These are phyloP conservation scores for Staphylotrichum tortipilum DNA, from an alignment of 495 filamentous ascomycete species.

Conservation along the genomic window DNA sequence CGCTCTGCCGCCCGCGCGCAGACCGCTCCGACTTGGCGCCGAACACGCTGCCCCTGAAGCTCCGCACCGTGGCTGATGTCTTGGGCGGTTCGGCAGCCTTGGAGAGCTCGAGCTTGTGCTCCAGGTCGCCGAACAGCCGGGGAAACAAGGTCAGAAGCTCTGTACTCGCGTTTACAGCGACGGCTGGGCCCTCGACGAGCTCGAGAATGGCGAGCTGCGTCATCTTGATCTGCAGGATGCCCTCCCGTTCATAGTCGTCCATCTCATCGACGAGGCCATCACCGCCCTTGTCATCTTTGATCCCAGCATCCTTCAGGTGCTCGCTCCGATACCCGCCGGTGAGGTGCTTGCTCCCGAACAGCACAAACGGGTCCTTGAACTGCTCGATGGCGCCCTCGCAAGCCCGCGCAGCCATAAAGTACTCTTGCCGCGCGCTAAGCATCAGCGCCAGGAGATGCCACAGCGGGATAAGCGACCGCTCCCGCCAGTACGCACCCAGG, in stretches of 20 bases:
- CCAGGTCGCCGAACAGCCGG: constrained; percentile 58
- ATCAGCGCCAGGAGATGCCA: constrained; percentile 86
- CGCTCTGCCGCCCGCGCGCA: constrained; percentile 22
- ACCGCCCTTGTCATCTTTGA: constrained; percentile 26
- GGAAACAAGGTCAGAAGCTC: constrained; percentile 76
- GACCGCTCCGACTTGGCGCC: constrained; percentile 42
- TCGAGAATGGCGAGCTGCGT: constrained; percentile 82
- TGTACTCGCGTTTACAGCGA: constrained; percentile 73
- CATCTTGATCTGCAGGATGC: constrained; percentile 85
- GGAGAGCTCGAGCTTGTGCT: constrained; percentile 26
- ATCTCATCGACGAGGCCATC: constrained; percentile 60
- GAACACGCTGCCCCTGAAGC: constrained; percentile 67
- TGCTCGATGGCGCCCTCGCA: constrained; percentile 88
- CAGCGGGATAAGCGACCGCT: constrained; percentile 54
- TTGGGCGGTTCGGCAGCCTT: constrained; percentile 50
- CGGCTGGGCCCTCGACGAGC: constrained; percentile 67
- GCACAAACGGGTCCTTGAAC: constrained; percentile 54
- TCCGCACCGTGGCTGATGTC: constrained; percentile 64
- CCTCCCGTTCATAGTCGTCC: constrained; percentile 67
- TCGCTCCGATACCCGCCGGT: constrained; percentile 44
- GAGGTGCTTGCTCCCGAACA: constrained; percentile 41
- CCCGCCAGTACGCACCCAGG: constrained; percentile 35
- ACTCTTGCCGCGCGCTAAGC: constrained; percentile 79
- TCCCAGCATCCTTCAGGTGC: constrained; percentile 43
- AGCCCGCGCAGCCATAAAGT: constrained; percentile 63